These are phyloP conservation scores for Linderina pennispora DNA, from an alignment of 192 early-diverging fungal species.

Conservation along the genomic window DNA sequence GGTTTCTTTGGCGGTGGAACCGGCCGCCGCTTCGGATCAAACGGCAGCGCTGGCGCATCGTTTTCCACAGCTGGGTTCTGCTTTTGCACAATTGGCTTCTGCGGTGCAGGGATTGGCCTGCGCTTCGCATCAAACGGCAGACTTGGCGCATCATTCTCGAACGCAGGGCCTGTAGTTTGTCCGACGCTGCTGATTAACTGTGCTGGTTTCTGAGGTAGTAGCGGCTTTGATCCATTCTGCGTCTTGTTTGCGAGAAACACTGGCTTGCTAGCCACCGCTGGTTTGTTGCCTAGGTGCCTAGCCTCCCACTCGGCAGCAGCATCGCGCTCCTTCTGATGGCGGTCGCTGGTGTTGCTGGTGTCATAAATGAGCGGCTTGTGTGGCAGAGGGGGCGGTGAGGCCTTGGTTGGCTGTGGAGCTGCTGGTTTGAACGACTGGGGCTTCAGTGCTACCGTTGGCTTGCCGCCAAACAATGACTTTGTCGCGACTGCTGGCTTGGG, in stretches of 20 bases:
- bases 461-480: no score
- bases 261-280: conserved; percentile 5
- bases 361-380: conserved; percentile 1
- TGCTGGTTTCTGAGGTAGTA: background rate
- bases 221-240: background rate
- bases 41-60: conserved; percentile 25
- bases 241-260: background rate
- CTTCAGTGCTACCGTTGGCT: no score
- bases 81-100: background rate
- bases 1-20: background rate
- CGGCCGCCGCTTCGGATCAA: conserved; percentile 4
- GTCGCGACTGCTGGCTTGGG: no score
- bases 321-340: conserved; percentile 17
- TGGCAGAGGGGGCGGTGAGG: background rate
- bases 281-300: conserved; percentile 8
- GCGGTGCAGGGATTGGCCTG: background rate
- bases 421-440: no score
- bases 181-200: background rate
- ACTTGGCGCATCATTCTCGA: no score
- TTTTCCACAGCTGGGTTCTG: conserved; percentile 20
- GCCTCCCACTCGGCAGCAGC: conserved; percentile 21
- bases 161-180: no score
- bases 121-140: no score
- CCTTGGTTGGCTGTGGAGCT: background rate
- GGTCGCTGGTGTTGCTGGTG: conserved; percentile 1